These are phyloP conservation scores for Mortierella sp. DNA, from an alignment of 371 early-diverging fungal genomes.

Conservation along the genomic window DNA sequence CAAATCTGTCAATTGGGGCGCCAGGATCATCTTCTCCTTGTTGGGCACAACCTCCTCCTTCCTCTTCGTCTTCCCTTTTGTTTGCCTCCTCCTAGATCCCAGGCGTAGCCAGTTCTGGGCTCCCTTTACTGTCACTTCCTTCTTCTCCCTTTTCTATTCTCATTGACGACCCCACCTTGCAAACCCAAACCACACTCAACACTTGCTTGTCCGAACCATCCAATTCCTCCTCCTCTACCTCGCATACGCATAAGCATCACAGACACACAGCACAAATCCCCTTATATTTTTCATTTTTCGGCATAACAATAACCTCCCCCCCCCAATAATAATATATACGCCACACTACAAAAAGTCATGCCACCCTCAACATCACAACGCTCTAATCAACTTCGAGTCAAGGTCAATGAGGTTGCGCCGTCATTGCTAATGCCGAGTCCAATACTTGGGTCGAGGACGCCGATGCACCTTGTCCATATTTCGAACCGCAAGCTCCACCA, in stretches of 20 bases:
- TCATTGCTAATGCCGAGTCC: constrained; percentile 30
- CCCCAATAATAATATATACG: not conserved
- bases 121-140: not conserved
- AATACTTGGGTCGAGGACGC: constrained; percentile 31
- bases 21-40: not conserved
- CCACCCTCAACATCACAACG: not conserved
- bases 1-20: not conserved
- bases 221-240: not conserved
- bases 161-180: constrained; percentile 7
- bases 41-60: not conserved
- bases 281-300: not conserved
- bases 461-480: constrained; percentile 43
- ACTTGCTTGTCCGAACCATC: not conserved
- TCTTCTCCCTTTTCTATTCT: not conserved
- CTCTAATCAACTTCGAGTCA: constrained; percentile 8
- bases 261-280: not conserved
- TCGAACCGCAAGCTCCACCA: constrained; percentile 46
- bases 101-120: not conserved
- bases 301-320: not conserved
- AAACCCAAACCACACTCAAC: not conserved
- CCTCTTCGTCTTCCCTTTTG: not conserved
- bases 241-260: constrained; percentile 13
- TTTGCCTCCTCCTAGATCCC: constrained; percentile 6
- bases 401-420: constrained; percentile 23
- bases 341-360: not conserved